Conservation (phyloP, 1,284 basidiomycete genomes). For the Cryptococcus sp. region DNA sequence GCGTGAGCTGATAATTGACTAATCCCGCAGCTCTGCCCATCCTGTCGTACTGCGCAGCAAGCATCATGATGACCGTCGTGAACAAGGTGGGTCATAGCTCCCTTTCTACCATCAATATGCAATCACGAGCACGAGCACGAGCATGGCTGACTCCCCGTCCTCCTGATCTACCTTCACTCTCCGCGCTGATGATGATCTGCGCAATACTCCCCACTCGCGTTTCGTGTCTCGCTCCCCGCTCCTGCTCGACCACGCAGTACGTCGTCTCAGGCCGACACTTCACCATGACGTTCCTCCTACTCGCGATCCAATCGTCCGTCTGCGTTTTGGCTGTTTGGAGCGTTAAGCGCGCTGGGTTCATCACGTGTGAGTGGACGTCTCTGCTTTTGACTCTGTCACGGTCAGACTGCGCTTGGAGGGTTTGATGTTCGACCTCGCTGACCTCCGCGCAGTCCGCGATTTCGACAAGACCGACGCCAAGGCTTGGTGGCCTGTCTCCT, state of each 20-base stretch:
- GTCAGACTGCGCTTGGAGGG: background rate
- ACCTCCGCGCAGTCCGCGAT: slow-evolving; percentile 61
- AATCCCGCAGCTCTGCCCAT: slow-evolving; percentile 60
- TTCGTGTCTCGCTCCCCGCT: background rate
- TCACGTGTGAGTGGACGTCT: slow-evolving; percentile 60
- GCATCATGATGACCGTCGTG: slow-evolving; percentile 96
- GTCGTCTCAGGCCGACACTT: slow-evolving; percentile 93
- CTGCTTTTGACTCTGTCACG: background rate
- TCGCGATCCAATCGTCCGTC: slow-evolving; percentile 87
- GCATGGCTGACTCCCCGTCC: background rate
- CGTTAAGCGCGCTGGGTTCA: slow-evolving; percentile 78
- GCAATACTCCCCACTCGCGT: background rate
- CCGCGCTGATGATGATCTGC: background rate
- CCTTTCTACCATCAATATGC: background rate
- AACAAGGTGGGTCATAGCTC: slow-evolving; percentile 72
- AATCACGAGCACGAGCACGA: background rate
- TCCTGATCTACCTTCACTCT: background rate
- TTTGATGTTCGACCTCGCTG: background rate
- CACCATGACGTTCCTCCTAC: slow-evolving; percentile 94
- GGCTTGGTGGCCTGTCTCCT: slow-evolving; percentile 92
- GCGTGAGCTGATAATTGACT: background rate
- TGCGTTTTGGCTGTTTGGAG: slow-evolving; percentile 74
- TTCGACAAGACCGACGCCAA: slow-evolving; percentile 85
- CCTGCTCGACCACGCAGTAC: slow-evolving; percentile 24
- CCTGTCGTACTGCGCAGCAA: slow-evolving; percentile 86